Base-by-base conservation (phyloP, 257 asterid species). In the Petunia axillaris region DNA sequence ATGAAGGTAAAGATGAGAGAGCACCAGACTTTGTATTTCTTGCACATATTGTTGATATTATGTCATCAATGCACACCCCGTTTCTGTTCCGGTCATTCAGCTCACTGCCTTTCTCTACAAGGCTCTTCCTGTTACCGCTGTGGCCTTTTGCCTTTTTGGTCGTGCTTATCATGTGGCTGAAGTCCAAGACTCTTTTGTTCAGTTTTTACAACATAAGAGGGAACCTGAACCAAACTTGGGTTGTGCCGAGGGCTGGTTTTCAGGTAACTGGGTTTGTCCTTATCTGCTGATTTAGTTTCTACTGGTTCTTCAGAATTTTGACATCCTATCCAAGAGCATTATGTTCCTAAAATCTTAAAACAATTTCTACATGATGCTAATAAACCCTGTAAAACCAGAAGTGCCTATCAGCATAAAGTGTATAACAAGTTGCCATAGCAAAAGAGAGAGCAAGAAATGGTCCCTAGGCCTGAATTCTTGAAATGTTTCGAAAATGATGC, bases 21-120 rank as follows among this genome's bases (percentile, higher is more conserved):
- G 97, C 86, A 43, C 98, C 99, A 1, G 98, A 91, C 80, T 94
- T 96, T 36, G 98, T 96, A 90, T 96, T 96, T 78, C 97, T 96
- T 64, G 98, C 89, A 7, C 99, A 96, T 6, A 91, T 85, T 2
- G 97, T 96, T 16, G 99, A 96, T 81, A 83, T 91, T 38, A 90
- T 90, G 90, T 90, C 99, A 1, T 80, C 93, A 0, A 57, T 90
- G 94, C 99, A 96, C 46, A 75, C 94, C 5, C 93, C 93, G 1
- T 91, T 89, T 77, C 82, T 94, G 43, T 90, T 92, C 84, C 91
- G 96, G 75, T 88, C 98, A 70, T 91, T 94, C 92, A 90, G 85
- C 85, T 96, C 99, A 52, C 76, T 59, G 25, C 97, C 98, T 53
- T 96, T 89, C 85, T 62, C 87, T 25, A 82, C 82, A 54, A 88